phyloP scores from a whole-genome alignment of 495 filamentous ascomycete genomes.

The Glonium stellatum region DNA sequence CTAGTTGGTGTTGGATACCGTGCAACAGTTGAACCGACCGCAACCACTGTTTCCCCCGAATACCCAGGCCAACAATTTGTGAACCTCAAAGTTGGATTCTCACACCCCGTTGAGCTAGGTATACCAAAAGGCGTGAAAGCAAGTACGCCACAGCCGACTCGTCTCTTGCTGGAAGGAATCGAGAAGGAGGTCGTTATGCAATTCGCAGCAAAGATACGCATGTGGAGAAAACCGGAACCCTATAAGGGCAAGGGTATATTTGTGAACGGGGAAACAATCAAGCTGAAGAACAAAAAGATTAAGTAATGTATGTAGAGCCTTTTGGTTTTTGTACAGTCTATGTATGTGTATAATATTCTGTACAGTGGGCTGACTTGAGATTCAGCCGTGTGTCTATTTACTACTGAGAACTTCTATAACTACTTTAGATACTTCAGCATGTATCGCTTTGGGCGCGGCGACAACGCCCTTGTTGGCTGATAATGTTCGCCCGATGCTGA shows the following conservation, averaged over 20 bases:
- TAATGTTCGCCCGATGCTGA: slow-evolving; percentile 78
- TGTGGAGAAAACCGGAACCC: slow-evolving; percentile 87
- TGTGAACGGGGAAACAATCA: slow-evolving; percentile 93
- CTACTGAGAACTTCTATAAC: slow-evolving; percentile 71
- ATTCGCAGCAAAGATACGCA: slow-evolving; percentile 81
- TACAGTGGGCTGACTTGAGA: not conserved
- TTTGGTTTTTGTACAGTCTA: not conserved
- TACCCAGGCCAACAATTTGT: slow-evolving; percentile 83
- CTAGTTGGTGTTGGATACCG: slow-evolving; percentile 96
- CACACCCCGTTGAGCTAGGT: slow-evolving; percentile 83
- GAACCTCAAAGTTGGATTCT: slow-evolving; percentile 88
- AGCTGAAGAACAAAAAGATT: slow-evolving; percentile 96
- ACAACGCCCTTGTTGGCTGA: slow-evolving; percentile 87
- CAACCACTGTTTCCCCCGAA: slow-evolving; percentile 56
- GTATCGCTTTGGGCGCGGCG: slow-evolving; percentile 69
- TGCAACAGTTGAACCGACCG: slow-evolving; percentile 70
- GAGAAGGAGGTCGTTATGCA: slow-evolving; percentile 79
- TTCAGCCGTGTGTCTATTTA: slow-evolving; percentile 33
- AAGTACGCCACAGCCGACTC: slow-evolving; percentile 85
- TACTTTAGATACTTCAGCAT: slow-evolving; percentile 68
- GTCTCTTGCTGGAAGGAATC: slow-evolving; percentile 80
- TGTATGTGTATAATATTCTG: slow-evolving; percentile 8
- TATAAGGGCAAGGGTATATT: slow-evolving; percentile 99
- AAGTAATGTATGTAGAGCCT: slow-evolving; percentile 50
- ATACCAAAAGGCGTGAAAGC: slow-evolving; percentile 79